Evolutionary conservation across 768 basidiomycete species (phyloP).

Genomic region (Strobilomyces confusus): DNA sequence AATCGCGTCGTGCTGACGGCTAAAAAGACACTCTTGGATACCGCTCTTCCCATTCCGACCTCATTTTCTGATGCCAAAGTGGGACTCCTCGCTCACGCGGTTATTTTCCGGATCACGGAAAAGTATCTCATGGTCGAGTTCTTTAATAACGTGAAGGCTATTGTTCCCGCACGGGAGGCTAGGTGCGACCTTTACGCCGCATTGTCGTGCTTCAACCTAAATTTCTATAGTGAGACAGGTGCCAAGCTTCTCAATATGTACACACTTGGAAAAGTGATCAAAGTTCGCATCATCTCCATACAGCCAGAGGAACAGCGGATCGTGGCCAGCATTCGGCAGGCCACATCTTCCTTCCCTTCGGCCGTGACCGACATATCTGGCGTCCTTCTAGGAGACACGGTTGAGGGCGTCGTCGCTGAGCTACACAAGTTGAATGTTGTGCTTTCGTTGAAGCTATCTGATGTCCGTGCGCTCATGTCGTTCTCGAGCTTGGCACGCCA

Average conservation of each 20-base stretch:
- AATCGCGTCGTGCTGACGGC: conserved; percentile 84
- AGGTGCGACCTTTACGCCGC: conserved; percentile 47
- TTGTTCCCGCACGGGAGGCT: conserved; percentile 76
- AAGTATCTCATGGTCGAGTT: conserved; percentile 85
- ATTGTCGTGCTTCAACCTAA: neutral
- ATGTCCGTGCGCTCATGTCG: conserved; percentile 78
- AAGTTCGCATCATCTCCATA: conserved; percentile 72
- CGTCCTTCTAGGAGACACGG: conserved; percentile 72
- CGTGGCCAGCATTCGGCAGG: conserved; percentile 84
- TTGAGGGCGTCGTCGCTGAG: conserved; percentile 67
- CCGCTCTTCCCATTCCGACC: conserved; percentile 66
- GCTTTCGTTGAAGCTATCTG: conserved; percentile 64
- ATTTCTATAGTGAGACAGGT: conserved; percentile 57
- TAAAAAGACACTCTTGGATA: conserved; percentile 86
- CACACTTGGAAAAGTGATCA: conserved; percentile 75
- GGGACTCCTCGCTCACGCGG: conserved; percentile 74
- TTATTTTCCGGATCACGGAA: conserved; percentile 78
- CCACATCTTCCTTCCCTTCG: conserved; percentile 46
- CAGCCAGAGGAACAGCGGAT: conserved; percentile 60
- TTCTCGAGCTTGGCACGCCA: conserved; percentile 84
- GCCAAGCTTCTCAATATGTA: conserved; percentile 60
- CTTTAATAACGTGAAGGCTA: conserved; percentile 82
- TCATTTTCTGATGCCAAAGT: conserved; percentile 61
- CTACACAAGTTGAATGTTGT: conserved; percentile 85
- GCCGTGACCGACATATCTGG: conserved; percentile 60